Conservation (phyloP, 495 filamentous ascomycete species). For the Evernia prunastri region DNA sequence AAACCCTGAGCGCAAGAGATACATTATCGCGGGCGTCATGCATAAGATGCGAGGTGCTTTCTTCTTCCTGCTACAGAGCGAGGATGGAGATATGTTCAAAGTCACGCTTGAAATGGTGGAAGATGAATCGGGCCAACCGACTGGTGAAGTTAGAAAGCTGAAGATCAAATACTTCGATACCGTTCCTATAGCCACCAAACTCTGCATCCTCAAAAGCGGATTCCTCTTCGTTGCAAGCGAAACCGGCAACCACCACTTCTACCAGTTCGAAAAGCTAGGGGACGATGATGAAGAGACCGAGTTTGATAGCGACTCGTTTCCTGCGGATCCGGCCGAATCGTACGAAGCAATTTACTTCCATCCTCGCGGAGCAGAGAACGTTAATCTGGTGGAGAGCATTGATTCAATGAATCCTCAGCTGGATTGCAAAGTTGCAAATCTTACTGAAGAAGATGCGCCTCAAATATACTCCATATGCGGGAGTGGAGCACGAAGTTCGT, state of each 20-base stretch:
- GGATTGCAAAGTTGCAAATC: conserved; percentile 83
- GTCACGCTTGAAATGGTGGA: conserved; percentile 86
- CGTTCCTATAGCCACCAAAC: conserved; percentile 74
- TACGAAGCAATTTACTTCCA: conserved; percentile 79
- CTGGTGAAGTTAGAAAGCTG: conserved; percentile 69
- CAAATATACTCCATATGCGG: conserved; percentile 94
- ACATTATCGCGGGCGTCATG: conserved; percentile 85
- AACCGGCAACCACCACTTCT: conserved; percentile 88
- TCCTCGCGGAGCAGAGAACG: conserved; percentile 68
- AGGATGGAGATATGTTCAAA: conserved; percentile 97
- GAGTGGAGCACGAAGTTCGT: conserved; percentile 77
- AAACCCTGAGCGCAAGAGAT: conserved; percentile 83
- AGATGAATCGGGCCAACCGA: conserved; percentile 69
- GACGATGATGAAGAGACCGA: conserved; percentile 88
- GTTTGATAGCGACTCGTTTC: conserved; percentile 75
- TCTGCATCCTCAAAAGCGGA: conserved; percentile 91
- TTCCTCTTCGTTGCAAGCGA: conserved; percentile 92
- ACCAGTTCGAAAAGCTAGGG: conserved; percentile 96
- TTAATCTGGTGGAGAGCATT: conserved; percentile 78
- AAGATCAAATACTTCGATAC: conserved; percentile 99
- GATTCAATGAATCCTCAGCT: conserved; percentile 85
- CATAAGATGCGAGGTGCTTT: conserved; percentile 96
- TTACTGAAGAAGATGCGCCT: conserved; percentile 85
- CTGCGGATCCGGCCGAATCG: conserved; percentile 59
- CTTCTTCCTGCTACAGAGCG: conserved; percentile 92